These are phyloP conservation scores for Bipolaris bicolor DNA, from an alignment of 2,329 filamentous ascomycete species.

Conservation along the genomic window DNA sequence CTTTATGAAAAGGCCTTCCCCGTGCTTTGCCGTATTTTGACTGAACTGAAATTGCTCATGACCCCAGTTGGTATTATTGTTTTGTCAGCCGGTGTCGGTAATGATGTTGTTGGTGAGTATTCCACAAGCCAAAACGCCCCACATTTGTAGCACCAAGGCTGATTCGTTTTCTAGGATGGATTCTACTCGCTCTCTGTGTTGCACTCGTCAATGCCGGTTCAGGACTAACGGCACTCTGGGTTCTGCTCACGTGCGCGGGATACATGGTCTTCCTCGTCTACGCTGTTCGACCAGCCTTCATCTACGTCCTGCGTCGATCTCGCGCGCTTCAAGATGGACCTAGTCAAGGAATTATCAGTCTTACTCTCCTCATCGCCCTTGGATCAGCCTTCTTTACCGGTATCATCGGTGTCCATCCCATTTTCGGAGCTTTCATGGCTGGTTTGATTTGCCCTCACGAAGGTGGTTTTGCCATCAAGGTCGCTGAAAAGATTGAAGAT, in stretches of 20 bases:
- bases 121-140: neutral
- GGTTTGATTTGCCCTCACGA: constrained; percentile 91
- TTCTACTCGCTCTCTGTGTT: constrained; percentile 89
- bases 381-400: constrained; percentile 85
- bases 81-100: constrained; percentile 87
- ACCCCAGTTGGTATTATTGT: constrained; percentile 88
- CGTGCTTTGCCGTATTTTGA: constrained; percentile 90
- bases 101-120: constrained; percentile 73
- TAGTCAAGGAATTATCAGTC: constrained; percentile 79
- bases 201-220: constrained; percentile 87
- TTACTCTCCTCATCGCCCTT: constrained; percentile 81
- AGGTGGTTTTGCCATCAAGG: constrained; percentile 85
- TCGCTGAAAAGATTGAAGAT: constrained; percentile 95
- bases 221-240: constrained; percentile 83
- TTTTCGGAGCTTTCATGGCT: constrained; percentile 90
- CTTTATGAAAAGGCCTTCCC: constrained; percentile 67
- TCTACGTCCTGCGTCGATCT: constrained; percentile 74
- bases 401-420: constrained; percentile 90
- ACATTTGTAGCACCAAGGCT: neutral
- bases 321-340: constrained; percentile 87
- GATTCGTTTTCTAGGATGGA: constrained; percentile 65
- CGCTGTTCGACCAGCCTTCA: constrained; percentile 73
- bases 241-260: constrained; percentile 75
- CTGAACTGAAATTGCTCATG: constrained; percentile 82
- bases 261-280: constrained; percentile 79